Evolutionary conservation across 1,284 basidiomycete species (phyloP).

Genomic region (Coriolopsis trogii): DNA sequence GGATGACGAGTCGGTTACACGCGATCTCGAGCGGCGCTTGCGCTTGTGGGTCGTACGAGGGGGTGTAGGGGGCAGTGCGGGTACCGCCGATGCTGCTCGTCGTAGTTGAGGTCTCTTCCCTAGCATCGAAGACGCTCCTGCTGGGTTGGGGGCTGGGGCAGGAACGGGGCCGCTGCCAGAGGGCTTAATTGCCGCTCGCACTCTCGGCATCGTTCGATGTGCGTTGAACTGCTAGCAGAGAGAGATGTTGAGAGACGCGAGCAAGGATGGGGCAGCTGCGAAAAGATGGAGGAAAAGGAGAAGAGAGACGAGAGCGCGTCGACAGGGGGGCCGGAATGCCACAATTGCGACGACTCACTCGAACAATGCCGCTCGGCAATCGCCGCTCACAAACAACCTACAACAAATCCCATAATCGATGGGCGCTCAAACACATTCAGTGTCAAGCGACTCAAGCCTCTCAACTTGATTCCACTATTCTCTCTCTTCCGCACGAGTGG

Average conservation of each 20-base stretch:
- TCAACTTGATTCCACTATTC: too few species aligned
- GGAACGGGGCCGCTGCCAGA: constrained; percentile 2
- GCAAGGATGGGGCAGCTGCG: not conserved
- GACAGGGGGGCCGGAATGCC: too few species aligned
- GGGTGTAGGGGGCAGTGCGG: constrained; percentile 38
- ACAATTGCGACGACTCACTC: too few species aligned
- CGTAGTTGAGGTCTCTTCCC: constrained; percentile 6
- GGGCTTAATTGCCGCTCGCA: constrained; percentile 11
- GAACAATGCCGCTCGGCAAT: too few species aligned
- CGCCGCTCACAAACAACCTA: too few species aligned
- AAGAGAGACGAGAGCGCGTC: too few species aligned
- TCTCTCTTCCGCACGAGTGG: too few species aligned
- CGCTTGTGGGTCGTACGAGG: constrained; percentile 39
- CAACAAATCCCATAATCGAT: too few species aligned
- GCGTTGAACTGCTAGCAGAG: not conserved
- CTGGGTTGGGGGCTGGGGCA: constrained; percentile 6
- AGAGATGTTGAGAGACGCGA: not conserved
- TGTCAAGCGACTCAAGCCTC: too few species aligned
- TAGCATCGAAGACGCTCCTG: constrained; percentile 3
- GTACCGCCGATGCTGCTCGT: constrained; percentile 8
- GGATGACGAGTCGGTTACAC: constrained; percentile 37
- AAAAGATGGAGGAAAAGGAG: not conserved
- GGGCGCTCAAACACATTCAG: too few species aligned
- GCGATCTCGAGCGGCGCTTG: constrained; percentile 35
- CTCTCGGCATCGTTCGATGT: constrained; percentile 8